Conservation (phyloP, 306 rosid species). For the Quercus variabilis region DNA sequence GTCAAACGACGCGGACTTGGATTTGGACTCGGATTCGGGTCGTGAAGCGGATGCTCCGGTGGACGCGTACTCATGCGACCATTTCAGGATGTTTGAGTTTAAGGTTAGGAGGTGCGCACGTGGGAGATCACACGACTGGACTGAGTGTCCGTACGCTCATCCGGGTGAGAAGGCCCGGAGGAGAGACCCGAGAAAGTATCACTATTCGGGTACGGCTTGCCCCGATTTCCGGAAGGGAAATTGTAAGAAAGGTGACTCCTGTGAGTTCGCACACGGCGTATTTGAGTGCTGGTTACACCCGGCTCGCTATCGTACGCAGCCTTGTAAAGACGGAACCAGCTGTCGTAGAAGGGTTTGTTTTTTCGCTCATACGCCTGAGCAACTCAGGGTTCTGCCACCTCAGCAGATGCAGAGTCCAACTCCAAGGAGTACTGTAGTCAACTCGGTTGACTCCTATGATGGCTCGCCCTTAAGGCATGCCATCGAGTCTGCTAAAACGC, state of each 20-base stretch:
- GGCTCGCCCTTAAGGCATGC: conserved; percentile 65
- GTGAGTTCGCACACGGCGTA: conserved; percentile 93
- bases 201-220: conserved; percentile 88
- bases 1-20: conserved; percentile 36
- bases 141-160: conserved; percentile 97
- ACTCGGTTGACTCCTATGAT: conserved; percentile 57
- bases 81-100: conserved; percentile 92
- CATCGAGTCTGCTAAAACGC: conserved; percentile 29
- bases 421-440: conserved; percentile 43
- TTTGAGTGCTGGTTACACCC: conserved; percentile 99
- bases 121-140: conserved; percentile 99
- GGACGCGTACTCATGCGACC: conserved; percentile 89
- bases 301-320: conserved; percentile 92
- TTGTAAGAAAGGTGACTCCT: conserved; percentile 74
- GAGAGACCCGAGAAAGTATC: conserved; percentile 79
- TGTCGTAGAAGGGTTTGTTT: conserved; percentile 83
- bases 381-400: conserved; percentile 61
- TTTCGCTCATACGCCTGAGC: conserved; percentile 94
- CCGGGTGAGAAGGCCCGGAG: conserved; percentile 99
- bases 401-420: conserved; percentile 34
- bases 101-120: conserved; percentile 82
- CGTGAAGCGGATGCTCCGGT: conserved; percentile 61
- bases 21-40: conserved; percentile 49
- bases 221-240: conserved; percentile 90
- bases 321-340: conserved; percentile 86